These are phyloP conservation scores for Castanopsis chinensis DNA, from an alignment of 306 rosid genomes.

Conservation along the genomic window DNA sequence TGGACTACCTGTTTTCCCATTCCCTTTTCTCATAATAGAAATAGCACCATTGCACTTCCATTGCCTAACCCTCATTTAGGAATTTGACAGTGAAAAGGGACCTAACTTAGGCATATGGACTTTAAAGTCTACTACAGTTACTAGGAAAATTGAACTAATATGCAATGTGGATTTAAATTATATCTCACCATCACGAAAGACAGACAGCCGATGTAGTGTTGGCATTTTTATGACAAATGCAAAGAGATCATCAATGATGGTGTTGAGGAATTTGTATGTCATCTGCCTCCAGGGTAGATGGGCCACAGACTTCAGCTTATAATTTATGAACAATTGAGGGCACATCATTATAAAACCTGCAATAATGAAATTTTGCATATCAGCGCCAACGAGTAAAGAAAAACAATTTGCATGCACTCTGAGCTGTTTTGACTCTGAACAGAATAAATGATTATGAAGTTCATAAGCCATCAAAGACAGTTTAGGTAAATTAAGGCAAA, in stretches of 20 bases:
- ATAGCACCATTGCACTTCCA: not conserved
- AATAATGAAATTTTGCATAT: slow-evolving; percentile 5
- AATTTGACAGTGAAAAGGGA: not conserved
- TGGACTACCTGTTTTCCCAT: not conserved
- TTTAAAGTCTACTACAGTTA: not conserved
- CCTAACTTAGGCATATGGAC: too few species aligned
- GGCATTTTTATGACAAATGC: slow-evolving; percentile 99
- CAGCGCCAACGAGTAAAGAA: not conserved
- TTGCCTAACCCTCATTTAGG: not conserved
- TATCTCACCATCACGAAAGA: slow-evolving; percentile 95
- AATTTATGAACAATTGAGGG: slow-evolving; percentile 95
- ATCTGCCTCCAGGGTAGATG: slow-evolving; percentile 99
- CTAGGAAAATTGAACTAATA: not conserved
- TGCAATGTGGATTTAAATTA: not conserved
- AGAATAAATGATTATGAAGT: not conserved
- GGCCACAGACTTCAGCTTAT: slow-evolving; percentile 97
- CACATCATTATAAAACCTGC: slow-evolving; percentile 99
- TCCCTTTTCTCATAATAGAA: not conserved
- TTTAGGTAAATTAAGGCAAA: not conserved
- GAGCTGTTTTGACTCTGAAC: not conserved
- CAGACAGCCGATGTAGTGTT: slow-evolving; percentile 88
- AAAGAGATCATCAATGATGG: slow-evolving; percentile 95
- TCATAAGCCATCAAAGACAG: not conserved
- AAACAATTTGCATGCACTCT: not conserved
- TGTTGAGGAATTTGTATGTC: slow-evolving; percentile 99